These are phyloP conservation scores for Bombardia bombarda DNA, from an alignment of 495 filamentous ascomycete species.

Conservation along the genomic window DNA sequence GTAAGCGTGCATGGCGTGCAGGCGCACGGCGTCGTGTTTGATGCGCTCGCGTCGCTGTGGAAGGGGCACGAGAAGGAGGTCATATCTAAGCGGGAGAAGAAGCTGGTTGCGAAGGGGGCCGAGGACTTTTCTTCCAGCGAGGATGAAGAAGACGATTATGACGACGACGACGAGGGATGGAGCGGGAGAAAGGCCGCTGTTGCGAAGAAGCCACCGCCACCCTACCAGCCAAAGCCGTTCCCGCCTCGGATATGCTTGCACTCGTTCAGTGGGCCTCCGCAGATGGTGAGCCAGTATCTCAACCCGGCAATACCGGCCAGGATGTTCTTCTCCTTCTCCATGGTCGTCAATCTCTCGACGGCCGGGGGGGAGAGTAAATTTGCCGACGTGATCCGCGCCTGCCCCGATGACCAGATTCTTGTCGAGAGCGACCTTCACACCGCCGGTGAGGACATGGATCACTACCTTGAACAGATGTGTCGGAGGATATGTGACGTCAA, in stretches of 20 bases:
- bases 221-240: slow-evolving; percentile 46
- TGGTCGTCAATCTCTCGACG: slow-evolving; percentile 65
- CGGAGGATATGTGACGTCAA: slow-evolving; percentile 67
- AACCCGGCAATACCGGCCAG: slow-evolving; percentile 64
- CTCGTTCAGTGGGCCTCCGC: slow-evolving; percentile 78
- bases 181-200: slow-evolving; percentile 3
- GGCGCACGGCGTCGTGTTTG: slow-evolving; percentile 75
- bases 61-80: slow-evolving; percentile 69
- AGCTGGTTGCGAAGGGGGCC: slow-evolving; percentile 30
- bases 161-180: slow-evolving; percentile 9
- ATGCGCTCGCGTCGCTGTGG: slow-evolving; percentile 69
- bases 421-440: slow-evolving; percentile 87
- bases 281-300: slow-evolving; percentile 71
- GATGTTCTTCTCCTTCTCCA: slow-evolving; percentile 85
- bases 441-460: slow-evolving; percentile 79
- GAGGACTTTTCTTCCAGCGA: slow-evolving; percentile 39
- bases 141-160: slow-evolving; percentile 31
- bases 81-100: slow-evolving; percentile 54
- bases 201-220: not conserved
- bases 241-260: slow-evolving; percentile 91
- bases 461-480: slow-evolving; percentile 62
- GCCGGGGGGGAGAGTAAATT: slow-evolving; percentile 38
- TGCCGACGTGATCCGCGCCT: slow-evolving; percentile 55
- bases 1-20: slow-evolving; percentile 90
- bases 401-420: slow-evolving; percentile 73